Evolutionary conservation across 305 asterid genomes (phyloP), one percentile per base, ranked within the genome.

Genomic region (Fraxinus angustifolia): DNA sequence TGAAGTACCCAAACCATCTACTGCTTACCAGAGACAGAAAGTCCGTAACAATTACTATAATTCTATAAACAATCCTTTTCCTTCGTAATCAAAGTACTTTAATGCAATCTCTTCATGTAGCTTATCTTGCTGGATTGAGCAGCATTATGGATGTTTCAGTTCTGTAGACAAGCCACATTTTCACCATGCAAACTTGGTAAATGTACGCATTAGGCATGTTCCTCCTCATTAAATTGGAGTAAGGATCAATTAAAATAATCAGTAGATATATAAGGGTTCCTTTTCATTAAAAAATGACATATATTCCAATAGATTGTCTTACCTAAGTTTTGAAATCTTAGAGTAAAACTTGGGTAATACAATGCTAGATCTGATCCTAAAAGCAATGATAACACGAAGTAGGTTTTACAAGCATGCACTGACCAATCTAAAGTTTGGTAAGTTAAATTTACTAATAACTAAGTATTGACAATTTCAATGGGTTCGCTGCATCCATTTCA

Each of bases 41-140:
- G 60, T 50, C 19, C 2, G 6, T 50, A 50, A 50, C 60, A 50
- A 50, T 50, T 14, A 50, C 23, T 1, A 3, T 50, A 50, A n/a
- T 16, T 50, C 62, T 14, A 16, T 50, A 50, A 50, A 50, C 23
- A 3, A 3, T 50, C 62, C 8, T 16, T 16, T 16, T 50, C 14
- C 62, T n/a, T 50, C 60, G 28, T 56, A 2, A 56, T 56, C 65
- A 56, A n/a, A 56, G 65, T 17, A n/a, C 62, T 16, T 53, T 53
- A 17, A 56, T 3, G 65, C 28, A n/a, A 16, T 30, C 53, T 71
- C 65, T 68, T 77, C 62, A 42, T 56, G 73, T 73, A 38, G 42
- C 82, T 77, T 78, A 21, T 38, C 53, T 36, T 68, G 58, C 60
- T 74, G 19, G 75, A 78, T n/a, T 58, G 40, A 82, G 72, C 77